These are phyloP conservation scores for Rhinocladiella mackenziei DNA, from an alignment of 2,329 filamentous ascomycete species.

Conservation along the genomic window DNA sequence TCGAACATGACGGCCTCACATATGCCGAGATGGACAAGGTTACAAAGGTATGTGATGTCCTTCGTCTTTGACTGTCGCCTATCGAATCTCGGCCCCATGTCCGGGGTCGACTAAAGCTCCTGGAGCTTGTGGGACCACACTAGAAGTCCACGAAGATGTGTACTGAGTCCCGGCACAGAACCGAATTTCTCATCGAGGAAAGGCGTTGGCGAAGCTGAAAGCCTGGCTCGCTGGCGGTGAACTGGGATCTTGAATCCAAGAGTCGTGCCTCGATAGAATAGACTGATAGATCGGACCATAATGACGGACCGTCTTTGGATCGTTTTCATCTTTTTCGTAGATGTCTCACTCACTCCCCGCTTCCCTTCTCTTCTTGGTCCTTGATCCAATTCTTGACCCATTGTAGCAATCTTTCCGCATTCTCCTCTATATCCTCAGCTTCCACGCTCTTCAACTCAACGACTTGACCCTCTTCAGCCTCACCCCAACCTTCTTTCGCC, in stretches of 20 bases:
- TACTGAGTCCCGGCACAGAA: too few species aligned
- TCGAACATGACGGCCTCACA: constrained; percentile 89
- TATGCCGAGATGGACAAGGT: constrained; percentile 92
- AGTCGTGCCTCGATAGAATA: background rate
- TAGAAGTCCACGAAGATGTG: too few species aligned
- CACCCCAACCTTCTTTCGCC: constrained; percentile 77
- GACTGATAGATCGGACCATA: background rate
- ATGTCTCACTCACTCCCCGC: constrained; percentile 13
- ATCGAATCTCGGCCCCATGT: too few species aligned
- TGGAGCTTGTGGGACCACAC: too few species aligned
- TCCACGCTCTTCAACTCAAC: constrained; percentile 82
- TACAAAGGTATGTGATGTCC: constrained; percentile 65
- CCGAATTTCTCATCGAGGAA: constrained; percentile 82
- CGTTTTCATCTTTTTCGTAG: background rate
- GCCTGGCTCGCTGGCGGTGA: constrained; percentile 63
- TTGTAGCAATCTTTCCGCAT: constrained; percentile 74
- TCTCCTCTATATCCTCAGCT: constrained; percentile 79
- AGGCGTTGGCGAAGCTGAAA: constrained; percentile 81
- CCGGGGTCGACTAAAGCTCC: too few species aligned
- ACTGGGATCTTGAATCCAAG: constrained; percentile 16
- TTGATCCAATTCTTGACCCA: constrained; percentile 84
- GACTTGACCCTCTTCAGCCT: constrained; percentile 59
- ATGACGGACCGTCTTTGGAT: too few species aligned
- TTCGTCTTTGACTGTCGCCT: background rate
- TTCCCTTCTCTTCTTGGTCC: constrained; percentile 33